Evolutionary conservation across 2,329 filamentous ascomycete genomes (phyloP), one percentile per base, ranked within the genome.

Genomic region (Trichoderma simmonsii): DNA sequence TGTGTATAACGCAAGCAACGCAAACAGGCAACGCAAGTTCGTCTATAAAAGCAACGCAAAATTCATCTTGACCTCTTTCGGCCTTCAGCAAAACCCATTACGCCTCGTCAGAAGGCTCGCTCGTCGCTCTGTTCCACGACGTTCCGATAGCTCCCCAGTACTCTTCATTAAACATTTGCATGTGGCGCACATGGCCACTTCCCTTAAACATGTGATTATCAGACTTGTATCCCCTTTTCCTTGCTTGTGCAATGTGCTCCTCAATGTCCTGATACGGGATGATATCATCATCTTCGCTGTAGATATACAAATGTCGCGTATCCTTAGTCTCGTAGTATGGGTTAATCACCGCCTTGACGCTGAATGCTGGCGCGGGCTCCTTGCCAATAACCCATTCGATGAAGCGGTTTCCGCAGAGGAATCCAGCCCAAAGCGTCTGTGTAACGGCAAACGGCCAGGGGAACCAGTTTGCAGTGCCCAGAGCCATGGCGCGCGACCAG

Each of bases 171-270:
- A 89, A 85, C 78, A 84, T 80, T 21, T 86, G 82, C 81, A 91
- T 86, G 76, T 91, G 89, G 1, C 87, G 88, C 21, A 90, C 89
- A 78, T 92, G 90, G 1, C 84, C 81, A 64, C 86, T 89, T 4
- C 85, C 86, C 64, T 88, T 83, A 73, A 92, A 92, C 34, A 85
- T 76, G 71, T 88, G 86, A 24, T 83, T 80, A 1, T 83, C 80
- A 2, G 86, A 84, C 26, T 77, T 76, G 74, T 86, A 90, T 0
- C 89, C 89, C 68, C 82, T 81, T 14, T 77, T 75, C 72, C 77
- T 81, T 2, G 87, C 85, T 43, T 83, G 78, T 3, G 84, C 83
- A 0, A 84, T 86, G 75, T 90, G 86, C 15, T 80, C 81, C 74
- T 89, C 86, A 0, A 90, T 85, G 73, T 90, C 88, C 72, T 86